Evolutionary conservation across 2,329 filamentous ascomycete genomes (phyloP), one percentile per base, ranked within the genome.

Genomic region (Pestalotiopsis sp.): DNA sequence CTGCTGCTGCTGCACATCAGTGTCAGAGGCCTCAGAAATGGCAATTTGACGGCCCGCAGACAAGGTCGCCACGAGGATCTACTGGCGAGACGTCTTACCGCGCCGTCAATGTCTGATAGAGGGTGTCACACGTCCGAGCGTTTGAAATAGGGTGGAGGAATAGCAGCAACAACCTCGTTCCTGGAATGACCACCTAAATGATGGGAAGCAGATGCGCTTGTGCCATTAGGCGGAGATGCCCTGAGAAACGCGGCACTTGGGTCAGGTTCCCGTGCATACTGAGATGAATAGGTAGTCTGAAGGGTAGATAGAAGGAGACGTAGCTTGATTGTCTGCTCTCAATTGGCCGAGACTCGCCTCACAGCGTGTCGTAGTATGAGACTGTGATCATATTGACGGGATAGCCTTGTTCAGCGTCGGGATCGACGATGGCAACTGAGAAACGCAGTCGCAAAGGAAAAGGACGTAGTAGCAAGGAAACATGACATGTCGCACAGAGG

Each of bases 51-150:
- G 59, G 17, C 27, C 17, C 14, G 25, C 20, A 36, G 59, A 40
- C 59, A 62, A 38, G 59, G 27, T 38, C 59, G 31, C 27, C 57
- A 59, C 57, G 57, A 59, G 57, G 57, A 59, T 14, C 57, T 52
- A 59, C 57, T 27, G 57, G 12, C 57, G 20, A 27, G 23, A 59
- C 27, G 57, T 59, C 57, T 59, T 59, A 59, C 57, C 57, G 57
- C 25, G 12, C 57, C 57, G 57, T 59, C 27, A 27, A 13, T 59
- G 57, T 59, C 45, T 52, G 45, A 52, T 17, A 17, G 45, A 52
- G 17, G 17, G n/a, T 52, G 45, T 9, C 7, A 52, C 7, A 52
- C 45, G 45, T 52, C 45, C 45, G 45, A 52, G 45, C 45, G 45
- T 52, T n/a, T 52, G 45, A 9, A 52, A 52, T 23, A 52, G 45